These are phyloP conservation scores for Neurospora hispaniola DNA, from an alignment of 495 filamentous ascomycete genomes.

Conservation along the genomic window DNA sequence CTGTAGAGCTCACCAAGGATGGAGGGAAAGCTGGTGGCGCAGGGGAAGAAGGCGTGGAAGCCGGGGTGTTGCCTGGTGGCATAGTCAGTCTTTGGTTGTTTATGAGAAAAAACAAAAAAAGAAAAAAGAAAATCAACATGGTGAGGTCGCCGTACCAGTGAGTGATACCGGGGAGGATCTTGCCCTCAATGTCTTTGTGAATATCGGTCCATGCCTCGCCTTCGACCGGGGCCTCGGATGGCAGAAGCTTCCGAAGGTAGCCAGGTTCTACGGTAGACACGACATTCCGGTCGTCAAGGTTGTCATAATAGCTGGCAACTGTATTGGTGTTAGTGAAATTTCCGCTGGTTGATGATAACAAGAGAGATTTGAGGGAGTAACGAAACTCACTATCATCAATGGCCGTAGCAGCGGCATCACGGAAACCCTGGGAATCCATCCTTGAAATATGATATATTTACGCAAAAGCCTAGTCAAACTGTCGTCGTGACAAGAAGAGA, in stretches of 20 bases:
- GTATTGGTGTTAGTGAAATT: not conserved
- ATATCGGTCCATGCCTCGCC: constrained; percentile 73
- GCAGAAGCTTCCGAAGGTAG: constrained; percentile 74
- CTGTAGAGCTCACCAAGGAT: constrained; percentile 93
- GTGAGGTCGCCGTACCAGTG: constrained; percentile 54
- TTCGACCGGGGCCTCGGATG: constrained; percentile 56
- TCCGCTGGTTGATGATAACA: not conserved
- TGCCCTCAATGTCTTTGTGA: constrained; percentile 71
- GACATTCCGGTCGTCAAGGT: constrained; percentile 57
- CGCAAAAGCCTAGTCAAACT: not conserved
- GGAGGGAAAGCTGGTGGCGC: constrained; percentile 68
- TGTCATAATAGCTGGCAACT: constrained; percentile 82
- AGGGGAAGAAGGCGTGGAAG: constrained; percentile 95
- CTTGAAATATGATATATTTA: not conserved
- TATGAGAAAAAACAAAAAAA: not conserved
- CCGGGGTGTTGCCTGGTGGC: constrained; percentile 59
- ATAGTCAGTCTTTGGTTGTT: not conserved
- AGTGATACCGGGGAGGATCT: constrained; percentile 89
- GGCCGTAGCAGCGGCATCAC: constrained; percentile 66
- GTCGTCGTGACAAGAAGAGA: not conserved
- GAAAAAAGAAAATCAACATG: not conserved
- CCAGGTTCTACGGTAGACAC: constrained; percentile 73
- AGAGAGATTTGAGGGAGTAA: not conserved
- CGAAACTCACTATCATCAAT: constrained; percentile 71
- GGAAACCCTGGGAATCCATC: constrained; percentile 81